A percentile compares a stretch with the other conserved stretches of the same genome.
These are phyloP conservation scores for Penicillium sp. DNA, from an alignment of 2,329 filamentous ascomycete species.

Conservation along the genomic window DNA sequence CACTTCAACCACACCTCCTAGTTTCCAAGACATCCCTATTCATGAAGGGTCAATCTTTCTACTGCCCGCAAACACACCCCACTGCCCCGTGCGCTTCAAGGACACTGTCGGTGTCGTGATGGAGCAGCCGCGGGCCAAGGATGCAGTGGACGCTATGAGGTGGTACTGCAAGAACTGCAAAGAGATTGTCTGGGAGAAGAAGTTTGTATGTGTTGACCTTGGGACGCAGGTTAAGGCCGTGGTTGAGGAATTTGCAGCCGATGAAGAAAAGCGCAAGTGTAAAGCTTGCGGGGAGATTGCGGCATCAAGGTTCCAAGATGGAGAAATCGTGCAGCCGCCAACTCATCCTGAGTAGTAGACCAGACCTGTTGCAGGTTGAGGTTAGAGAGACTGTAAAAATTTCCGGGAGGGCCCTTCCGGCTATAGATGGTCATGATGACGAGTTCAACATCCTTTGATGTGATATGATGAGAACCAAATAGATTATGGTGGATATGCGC, in stretches of 20 bases:
- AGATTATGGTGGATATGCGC: background rate
- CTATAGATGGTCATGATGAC: constrained; percentile 5
- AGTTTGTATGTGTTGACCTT: constrained; percentile 84
- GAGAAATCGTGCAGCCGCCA: constrained; percentile 46
- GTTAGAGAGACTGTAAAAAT: background rate
- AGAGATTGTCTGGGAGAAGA: constrained; percentile 76
- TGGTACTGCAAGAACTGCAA: constrained; percentile 83
- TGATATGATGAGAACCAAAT: background rate
- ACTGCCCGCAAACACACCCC: constrained; percentile 88
- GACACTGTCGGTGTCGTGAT: constrained; percentile 92
- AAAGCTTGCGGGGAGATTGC: constrained; percentile 73
- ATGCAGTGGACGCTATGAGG: constrained; percentile 71
- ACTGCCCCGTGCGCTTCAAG: constrained; percentile 91
- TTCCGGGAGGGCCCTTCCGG: background rate
- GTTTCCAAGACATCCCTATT: constrained; percentile 83
- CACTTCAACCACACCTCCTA: constrained; percentile 47
- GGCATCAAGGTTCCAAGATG: constrained; percentile 48
- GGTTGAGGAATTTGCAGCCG: constrained; percentile 75
- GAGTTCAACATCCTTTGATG: constrained; percentile 1
- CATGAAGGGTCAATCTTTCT: constrained; percentile 92
- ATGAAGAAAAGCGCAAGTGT: constrained; percentile 71
- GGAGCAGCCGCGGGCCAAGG: constrained; percentile 74
- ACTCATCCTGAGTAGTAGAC: constrained; percentile 34
- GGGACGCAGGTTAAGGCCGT: constrained; percentile 93
- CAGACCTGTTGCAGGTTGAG: background rate